Conservation (phyloP, 1,284 basidiomycete species). For the Inonotus obliquus region DNA sequence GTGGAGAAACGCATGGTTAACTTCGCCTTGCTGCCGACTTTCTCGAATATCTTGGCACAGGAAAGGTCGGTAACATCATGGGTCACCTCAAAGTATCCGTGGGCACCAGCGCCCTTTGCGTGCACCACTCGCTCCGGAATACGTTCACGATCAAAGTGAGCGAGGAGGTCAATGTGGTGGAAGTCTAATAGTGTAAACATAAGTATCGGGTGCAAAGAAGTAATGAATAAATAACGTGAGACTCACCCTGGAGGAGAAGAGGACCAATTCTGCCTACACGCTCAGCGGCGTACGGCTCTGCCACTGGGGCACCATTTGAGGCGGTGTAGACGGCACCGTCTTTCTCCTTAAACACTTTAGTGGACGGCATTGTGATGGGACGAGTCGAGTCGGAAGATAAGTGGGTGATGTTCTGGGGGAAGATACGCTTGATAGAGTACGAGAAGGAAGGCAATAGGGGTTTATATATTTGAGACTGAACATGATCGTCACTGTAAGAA, state of each 20-base stretch:
- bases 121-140: constrained; percentile 94
- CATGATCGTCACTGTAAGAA: background rate
- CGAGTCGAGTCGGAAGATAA: background rate
- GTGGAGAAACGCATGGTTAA: constrained; percentile 84
- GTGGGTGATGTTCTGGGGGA: background rate
- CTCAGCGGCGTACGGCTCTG: constrained; percentile 73
- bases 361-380: constrained; percentile 50
- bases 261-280: constrained; percentile 74
- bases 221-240: constrained; percentile 16
- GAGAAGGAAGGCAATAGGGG: background rate
- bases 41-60: constrained; percentile 64
- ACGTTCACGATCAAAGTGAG: constrained; percentile 91
- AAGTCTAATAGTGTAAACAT: constrained; percentile 53
- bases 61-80: constrained; percentile 80
- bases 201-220: background rate
- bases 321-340: constrained; percentile 75
- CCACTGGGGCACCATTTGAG: constrained; percentile 73
- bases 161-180: constrained; percentile 83
- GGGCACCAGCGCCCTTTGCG: constrained; percentile 85
- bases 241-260: constrained; percentile 77
- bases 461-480: background rate
- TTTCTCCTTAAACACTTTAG: constrained; percentile 49
- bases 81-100: constrained; percentile 88
- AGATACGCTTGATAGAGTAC: background rate
- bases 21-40: constrained; percentile 66